Percentiles rank a stretch among this genome's conserved stretches.
Conservation (phyloP, 805 yeast species). For the Debaryomyces hansenii region DNA sequence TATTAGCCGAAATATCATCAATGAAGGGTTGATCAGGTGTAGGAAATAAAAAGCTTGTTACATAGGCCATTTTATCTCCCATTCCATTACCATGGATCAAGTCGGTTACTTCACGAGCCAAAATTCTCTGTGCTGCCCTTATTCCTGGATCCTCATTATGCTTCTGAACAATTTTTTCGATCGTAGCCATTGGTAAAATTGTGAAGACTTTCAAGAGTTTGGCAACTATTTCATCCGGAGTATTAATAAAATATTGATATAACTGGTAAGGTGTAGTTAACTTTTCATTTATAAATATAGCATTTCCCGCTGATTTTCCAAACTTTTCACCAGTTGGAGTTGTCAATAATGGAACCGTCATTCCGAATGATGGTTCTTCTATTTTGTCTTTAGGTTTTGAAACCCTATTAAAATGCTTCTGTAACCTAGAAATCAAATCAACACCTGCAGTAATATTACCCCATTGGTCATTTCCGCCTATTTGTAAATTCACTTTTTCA, state of each 20-base stretch:
- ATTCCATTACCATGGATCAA: slow-evolving; percentile 81
- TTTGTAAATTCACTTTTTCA: slow-evolving; percentile 66
- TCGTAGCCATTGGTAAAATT: slow-evolving; percentile 62
- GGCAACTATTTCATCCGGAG: slow-evolving; percentile 73
- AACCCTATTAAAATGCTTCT: slow-evolving; percentile 12
- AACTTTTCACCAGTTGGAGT: slow-evolving; percentile 90
- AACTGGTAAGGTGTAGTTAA: slow-evolving; percentile 78
- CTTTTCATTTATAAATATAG: slow-evolving; percentile 77
- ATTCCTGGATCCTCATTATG: slow-evolving; percentile 62
- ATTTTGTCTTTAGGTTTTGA: slow-evolving; percentile 9
- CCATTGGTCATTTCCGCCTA: slow-evolving; percentile 98
- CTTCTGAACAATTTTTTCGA: slow-evolving; percentile 48
- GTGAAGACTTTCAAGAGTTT: slow-evolving; percentile 77
- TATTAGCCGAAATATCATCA: slow-evolving; percentile 46
- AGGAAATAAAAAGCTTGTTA: slow-evolving; percentile 69
- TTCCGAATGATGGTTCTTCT: slow-evolving; percentile 54
- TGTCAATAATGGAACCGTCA: slow-evolving; percentile 88
- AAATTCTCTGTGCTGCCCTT: slow-evolving; percentile 69
- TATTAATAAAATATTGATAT: slow-evolving; percentile 81
- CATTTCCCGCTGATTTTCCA: slow-evolving; percentile 97
- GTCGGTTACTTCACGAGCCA: slow-evolving; percentile 86
- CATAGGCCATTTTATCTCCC: slow-evolving; percentile 64
- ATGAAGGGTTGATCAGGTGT: slow-evolving; percentile 49
- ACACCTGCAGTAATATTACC: slow-evolving; percentile 97
- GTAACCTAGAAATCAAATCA: slow-evolving; percentile 72